Evolutionary conservation across 208 protist genomes (phyloP).

Genomic region (Leishmania mexicana): DNA sequence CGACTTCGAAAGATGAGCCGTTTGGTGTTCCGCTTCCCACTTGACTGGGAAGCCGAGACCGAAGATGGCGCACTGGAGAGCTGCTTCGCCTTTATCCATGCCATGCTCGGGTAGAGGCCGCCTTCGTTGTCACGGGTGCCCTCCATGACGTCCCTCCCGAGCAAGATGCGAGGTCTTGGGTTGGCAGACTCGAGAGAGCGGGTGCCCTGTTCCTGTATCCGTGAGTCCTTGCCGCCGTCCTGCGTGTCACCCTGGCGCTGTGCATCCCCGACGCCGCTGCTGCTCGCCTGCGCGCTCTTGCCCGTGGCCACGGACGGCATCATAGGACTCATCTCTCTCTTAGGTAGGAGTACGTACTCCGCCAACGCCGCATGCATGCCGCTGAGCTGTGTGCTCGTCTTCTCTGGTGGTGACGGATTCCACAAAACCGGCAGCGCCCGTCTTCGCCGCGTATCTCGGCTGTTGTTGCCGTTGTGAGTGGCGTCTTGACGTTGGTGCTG

Average conservation of each 20-base stretch:
- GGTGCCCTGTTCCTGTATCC: conserved; percentile 3
- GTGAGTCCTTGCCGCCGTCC: conserved; percentile 22
- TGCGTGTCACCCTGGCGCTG: background rate
- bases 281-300: background rate
- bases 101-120: conserved; percentile 1
- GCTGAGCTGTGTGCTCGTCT: background rate
- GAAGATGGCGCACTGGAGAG: background rate
- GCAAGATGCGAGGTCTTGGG: background rate
- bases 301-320: background rate
- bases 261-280: conserved; percentile 1
- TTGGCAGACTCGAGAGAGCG: conserved; percentile 16
- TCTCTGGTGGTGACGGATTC: background rate
- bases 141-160: conserved; percentile 5
- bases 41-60: background rate
- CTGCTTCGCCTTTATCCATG: conserved; percentile 1
- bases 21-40: background rate
- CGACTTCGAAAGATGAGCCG: conserved; percentile 15
- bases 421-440: background rate
- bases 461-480: too few species aligned
- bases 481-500: background rate
- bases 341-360: background rate
- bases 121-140: background rate
- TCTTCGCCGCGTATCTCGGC: background rate
- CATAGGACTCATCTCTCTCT: background rate
- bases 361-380: background rate